A percentile compares a stretch with the other conserved stretches of the same genome.
Conservation (phyloP, 768 basidiomycete genomes). For the Termitomyces sp. region DNA sequence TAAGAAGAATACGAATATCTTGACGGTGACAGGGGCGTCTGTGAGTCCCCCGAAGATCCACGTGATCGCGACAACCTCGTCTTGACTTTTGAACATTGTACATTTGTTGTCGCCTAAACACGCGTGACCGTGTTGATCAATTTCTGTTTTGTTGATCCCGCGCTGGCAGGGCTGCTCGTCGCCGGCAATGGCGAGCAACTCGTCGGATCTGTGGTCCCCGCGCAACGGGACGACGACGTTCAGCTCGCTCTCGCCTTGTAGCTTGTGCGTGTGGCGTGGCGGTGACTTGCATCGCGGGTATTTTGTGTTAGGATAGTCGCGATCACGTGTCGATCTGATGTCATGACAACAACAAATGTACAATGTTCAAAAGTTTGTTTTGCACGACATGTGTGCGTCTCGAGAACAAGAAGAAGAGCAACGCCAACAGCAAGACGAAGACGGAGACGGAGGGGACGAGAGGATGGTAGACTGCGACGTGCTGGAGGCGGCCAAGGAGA, state of each 20-base stretch:
- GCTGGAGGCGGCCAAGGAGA: conserved; percentile 80
- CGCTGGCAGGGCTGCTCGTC: conserved; percentile 10
- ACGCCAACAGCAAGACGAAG: conserved; percentile 9
- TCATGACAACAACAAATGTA: no score
- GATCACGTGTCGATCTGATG: no score
- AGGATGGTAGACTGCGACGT: conserved; percentile 75
- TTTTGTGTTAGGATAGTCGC: no score
- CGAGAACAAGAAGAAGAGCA: no score
- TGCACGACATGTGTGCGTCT: no score
- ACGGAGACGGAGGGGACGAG: conserved; percentile 32
- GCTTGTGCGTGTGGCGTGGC: no score
- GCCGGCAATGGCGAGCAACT: conserved; percentile 30
- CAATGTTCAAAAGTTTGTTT: no score
- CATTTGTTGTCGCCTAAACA: no score
- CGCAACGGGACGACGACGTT: conserved; percentile 55
- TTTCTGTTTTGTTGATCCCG: conserved; percentile 10
- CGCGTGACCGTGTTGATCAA: conserved; percentile 13
- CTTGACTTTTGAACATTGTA: no score
- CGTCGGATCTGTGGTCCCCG: conserved; percentile 54
- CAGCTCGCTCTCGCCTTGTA: conserved; percentile 43
- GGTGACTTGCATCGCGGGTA: no score
- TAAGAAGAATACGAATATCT: conserved; percentile 51
- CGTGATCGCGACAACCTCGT: no score
- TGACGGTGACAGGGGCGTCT: conserved; percentile 38
- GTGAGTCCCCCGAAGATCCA: no score